Evolutionary conservation across 768 basidiomycete species (phyloP).

Genomic region (Gloeopeniophorella convolvens): DNA sequence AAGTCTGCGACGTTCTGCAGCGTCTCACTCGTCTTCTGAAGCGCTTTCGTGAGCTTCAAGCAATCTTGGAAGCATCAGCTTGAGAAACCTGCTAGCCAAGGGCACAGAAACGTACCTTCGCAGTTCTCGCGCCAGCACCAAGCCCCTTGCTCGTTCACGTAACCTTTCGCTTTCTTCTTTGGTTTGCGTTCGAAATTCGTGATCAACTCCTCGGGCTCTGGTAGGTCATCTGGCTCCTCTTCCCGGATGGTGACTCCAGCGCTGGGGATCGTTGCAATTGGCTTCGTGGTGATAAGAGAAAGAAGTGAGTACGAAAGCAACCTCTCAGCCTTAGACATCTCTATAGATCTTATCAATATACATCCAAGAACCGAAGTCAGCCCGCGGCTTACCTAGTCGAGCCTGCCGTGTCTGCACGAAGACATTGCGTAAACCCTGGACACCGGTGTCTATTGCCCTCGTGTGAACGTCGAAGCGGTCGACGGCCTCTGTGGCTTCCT

Average conservation of each 20-base stretch:
- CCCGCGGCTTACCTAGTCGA: slow-evolving; percentile 47
- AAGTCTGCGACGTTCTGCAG: slow-evolving; percentile 70
- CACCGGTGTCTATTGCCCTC: slow-evolving; percentile 58
- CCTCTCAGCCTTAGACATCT: slow-evolving; percentile 74
- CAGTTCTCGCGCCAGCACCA: slow-evolving; percentile 88
- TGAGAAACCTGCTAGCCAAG: not conserved
- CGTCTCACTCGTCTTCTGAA: slow-evolving; percentile 69
- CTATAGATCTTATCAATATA: slow-evolving; percentile 31
- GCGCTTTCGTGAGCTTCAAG: slow-evolving; percentile 67
- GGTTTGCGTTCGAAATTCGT: slow-evolving; percentile 18
- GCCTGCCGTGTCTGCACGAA: slow-evolving; percentile 61
- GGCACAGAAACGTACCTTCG: slow-evolving; percentile 46
- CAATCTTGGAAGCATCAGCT: slow-evolving; percentile 43
- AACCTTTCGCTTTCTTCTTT: slow-evolving; percentile 40
- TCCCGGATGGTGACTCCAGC: slow-evolving; percentile 27
- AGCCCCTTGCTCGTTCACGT: slow-evolving; percentile 65
- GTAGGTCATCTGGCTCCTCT: slow-evolving; percentile 33
- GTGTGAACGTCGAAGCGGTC: slow-evolving; percentile 62
- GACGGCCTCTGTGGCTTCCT: slow-evolving; percentile 56
- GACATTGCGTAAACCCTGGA: slow-evolving; percentile 56
- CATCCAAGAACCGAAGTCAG: not conserved
- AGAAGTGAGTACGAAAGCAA: slow-evolving; percentile 66
- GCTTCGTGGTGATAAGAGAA: slow-evolving; percentile 68
- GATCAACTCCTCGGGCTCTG: slow-evolving; percentile 37
- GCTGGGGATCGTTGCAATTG: slow-evolving; percentile 43